Conservation (phyloP, 164 flowering plant genomes). For the Stephania yunnanensis region DNA sequence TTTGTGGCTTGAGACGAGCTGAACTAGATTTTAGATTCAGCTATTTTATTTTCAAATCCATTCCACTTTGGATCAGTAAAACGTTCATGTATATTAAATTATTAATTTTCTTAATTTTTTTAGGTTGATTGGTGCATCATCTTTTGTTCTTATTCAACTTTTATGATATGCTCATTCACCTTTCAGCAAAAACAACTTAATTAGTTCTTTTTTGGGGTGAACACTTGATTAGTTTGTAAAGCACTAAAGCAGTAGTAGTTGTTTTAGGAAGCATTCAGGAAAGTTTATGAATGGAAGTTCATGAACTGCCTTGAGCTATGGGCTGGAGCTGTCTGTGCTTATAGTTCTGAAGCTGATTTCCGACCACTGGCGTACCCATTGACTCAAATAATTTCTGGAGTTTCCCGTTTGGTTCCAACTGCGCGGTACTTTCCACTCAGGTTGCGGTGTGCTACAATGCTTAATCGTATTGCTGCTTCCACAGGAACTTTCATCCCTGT, state of each 20-base stretch:
- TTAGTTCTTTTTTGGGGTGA: not conserved
- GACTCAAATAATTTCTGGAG: slow-evolving; percentile 83
- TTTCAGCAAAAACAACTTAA: not conserved
- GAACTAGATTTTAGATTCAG: not conserved
- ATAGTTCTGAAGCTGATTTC: slow-evolving; percentile 63
- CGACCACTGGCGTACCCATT: slow-evolving; percentile 82
- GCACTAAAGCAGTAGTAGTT: not conserved
- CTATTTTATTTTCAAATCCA: not conserved
- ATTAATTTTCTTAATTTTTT: not conserved
- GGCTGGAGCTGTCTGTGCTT: slow-evolving; percentile 82
- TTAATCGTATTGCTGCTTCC: slow-evolving; percentile 77
- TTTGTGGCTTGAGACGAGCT: not conserved
- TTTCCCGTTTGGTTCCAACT: slow-evolving; percentile 80
- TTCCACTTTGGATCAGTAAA: too few relatives aligned
- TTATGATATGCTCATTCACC: not conserved
- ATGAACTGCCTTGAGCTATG: slow-evolving; percentile 97
- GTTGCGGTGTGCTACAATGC: slow-evolving; percentile 85
- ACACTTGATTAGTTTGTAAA: not conserved
- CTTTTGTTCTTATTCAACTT: not conserved
- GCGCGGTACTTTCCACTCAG: slow-evolving; percentile 89
- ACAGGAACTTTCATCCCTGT: slow-evolving; percentile 74
- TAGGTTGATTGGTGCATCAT: not conserved
- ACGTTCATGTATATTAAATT: too few relatives aligned
- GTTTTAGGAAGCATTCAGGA: slow-evolving; percentile 68
- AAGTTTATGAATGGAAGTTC: slow-evolving; percentile 93